phyloP scores from a whole-genome alignment of 139 green algal genomes.

The Chlamydomonas applanata region DNA sequence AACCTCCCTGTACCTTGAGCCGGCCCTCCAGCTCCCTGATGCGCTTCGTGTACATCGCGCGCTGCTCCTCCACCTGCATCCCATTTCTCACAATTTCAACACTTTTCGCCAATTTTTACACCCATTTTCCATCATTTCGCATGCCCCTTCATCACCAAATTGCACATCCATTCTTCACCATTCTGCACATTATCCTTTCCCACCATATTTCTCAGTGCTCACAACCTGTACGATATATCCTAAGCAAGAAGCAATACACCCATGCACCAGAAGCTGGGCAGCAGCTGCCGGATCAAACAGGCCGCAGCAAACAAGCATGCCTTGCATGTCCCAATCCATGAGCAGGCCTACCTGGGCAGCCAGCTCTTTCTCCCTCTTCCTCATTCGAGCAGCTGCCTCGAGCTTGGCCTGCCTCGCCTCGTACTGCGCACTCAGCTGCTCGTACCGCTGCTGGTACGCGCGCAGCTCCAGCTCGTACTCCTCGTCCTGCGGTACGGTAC shows the following conservation, averaged over 20 bases:
- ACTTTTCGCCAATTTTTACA: too few species aligned
- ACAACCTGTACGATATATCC: too few species aligned
- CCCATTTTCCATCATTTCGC: not conserved
- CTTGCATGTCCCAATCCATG: too few species aligned
- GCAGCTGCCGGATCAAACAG: too few species aligned
- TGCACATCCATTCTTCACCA: too few species aligned
- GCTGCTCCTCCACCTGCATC: conserved; percentile 54
- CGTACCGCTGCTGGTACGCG: conserved; percentile 50
- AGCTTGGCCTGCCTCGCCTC: conserved; percentile 31
- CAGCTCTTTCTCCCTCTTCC: conserved; percentile 16
- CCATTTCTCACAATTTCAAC: too few species aligned
- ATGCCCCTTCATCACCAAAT: not conserved
- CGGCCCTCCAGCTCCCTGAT: conserved; percentile 44
- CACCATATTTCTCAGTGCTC: too few species aligned
- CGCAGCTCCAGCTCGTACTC: conserved; percentile 49
- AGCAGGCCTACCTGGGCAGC: conserved; percentile 20
- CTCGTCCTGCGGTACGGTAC: conserved; percentile 30
- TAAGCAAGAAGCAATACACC: too few species aligned
- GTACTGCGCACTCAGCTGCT: conserved; percentile 48
- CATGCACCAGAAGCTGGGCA: too few species aligned
- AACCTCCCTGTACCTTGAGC: conserved; percentile 19
- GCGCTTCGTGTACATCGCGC: conserved; percentile 31
- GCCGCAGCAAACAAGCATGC: too few species aligned
- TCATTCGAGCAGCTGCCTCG: not conserved
- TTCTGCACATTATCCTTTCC: too few species aligned